Conservation (phyloP, 192 early-diverging fungal genomes). For the Rhizophagus clarus region DNA sequence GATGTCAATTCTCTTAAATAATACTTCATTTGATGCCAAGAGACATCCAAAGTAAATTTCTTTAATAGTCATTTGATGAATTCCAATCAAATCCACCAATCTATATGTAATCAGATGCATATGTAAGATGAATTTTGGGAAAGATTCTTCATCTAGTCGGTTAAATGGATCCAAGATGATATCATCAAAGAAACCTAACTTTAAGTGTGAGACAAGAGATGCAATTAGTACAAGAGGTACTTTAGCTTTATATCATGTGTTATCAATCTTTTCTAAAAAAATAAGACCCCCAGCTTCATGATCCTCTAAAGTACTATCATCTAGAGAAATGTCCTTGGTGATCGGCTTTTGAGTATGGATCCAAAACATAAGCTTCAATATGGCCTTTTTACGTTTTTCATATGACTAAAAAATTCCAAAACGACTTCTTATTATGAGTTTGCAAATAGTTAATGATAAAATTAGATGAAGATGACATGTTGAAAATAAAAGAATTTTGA, state of each 20-base stretch:
- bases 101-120: slow-evolving; percentile 12
- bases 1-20: not conserved
- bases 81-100: not conserved
- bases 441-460: too few relatives aligned
- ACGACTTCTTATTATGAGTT: too few relatives aligned
- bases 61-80: not conserved
- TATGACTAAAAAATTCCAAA: too few relatives aligned
- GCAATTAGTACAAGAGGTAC: not conserved
- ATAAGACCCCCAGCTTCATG: slow-evolving; percentile 15
- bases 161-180: slow-evolving; percentile 3
- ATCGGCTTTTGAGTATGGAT: not conserved
- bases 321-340: not conserved
- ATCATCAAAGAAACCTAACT: not conserved
- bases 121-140: slow-evolving; percentile 5
- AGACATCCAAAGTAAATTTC: not conserved
- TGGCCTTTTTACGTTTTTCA: not conserved
- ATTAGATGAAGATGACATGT: too few relatives aligned
- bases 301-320: not conserved
- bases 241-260: not conserved
- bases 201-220: not conserved
- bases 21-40: not conserved
- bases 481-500: too few relatives aligned
- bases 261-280: not conserved
- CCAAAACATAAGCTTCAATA: slow-evolving; percentile 5
- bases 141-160: not conserved